Conservation (phyloP, 305 asterid species). For the Fraxinus xanthoxyloides region DNA sequence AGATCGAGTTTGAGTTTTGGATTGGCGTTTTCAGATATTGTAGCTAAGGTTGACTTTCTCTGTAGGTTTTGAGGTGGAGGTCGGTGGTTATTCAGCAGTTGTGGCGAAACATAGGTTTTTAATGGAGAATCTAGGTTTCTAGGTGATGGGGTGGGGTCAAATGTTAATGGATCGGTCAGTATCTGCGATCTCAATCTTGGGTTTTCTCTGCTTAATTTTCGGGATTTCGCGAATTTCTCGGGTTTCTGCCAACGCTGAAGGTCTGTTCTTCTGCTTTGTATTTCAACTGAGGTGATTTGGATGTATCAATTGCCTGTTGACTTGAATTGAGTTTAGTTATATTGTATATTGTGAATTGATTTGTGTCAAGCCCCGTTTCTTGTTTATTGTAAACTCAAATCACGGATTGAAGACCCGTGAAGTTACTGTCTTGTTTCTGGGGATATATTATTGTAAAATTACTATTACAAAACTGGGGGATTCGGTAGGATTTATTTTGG, state of each 20-base stretch:
- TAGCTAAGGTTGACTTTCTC: background rate
- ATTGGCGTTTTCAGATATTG: background rate
- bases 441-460: background rate
- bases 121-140: slow-evolving; percentile 36
- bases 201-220: slow-evolving; percentile 42
- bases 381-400: background rate
- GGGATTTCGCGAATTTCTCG: slow-evolving; percentile 39
- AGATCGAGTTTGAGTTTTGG: slow-evolving; percentile 8
- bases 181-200: slow-evolving; percentile 41
- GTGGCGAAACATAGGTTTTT: background rate
- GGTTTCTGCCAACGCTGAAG: slow-evolving; percentile 70
- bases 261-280: slow-evolving; percentile 31
- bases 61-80: slow-evolving; percentile 17
- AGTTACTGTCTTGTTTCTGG: background rate
- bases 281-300: slow-evolving; percentile 5
- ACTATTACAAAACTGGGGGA: background rate
- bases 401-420: background rate
- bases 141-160: slow-evolving; percentile 23
- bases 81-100: slow-evolving; percentile 12
- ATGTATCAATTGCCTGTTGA: slow-evolving; percentile 26
- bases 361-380: background rate
- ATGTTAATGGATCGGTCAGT: slow-evolving; percentile 52
- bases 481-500: background rate
- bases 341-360: slow-evolving; percentile 3
- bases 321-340: slow-evolving; percentile 25